Conservation (phyloP, 1,139 yeast species). For the Yamadazyma atlantica region DNA sequence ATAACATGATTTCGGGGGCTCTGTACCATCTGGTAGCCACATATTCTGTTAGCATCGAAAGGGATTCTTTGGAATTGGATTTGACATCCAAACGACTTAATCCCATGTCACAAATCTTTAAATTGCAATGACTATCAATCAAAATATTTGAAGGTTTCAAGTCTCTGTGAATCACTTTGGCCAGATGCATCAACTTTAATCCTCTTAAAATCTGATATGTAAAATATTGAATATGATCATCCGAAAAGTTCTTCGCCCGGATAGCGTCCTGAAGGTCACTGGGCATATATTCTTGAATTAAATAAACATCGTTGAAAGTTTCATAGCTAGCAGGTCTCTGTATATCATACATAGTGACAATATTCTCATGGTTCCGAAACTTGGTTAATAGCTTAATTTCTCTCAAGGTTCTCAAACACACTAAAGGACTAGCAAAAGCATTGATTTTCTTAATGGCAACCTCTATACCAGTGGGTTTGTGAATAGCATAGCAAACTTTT, state of each 20-base stretch:
- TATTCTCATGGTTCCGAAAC: constrained; percentile 42
- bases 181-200: constrained; percentile 61
- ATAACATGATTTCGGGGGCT: constrained; percentile 77
- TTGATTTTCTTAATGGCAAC: constrained; percentile 47
- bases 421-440: constrained; percentile 37
- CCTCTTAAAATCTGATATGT: constrained; percentile 65
- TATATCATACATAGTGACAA: constrained; percentile 37
- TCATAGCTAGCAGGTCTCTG: constrained; percentile 36
- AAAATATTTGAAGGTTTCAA: constrained; percentile 40
- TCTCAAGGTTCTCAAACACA: constrained; percentile 42
- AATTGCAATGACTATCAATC: constrained; percentile 34
- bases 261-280: constrained; percentile 64
- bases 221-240: constrained; percentile 69
- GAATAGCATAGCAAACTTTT: constrained; percentile 41
- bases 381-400: constrained; percentile 38
- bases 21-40: constrained; percentile 83
- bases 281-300: constrained; percentile 73
- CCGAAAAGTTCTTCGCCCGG: constrained; percentile 50
- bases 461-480: constrained; percentile 34
- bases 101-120: constrained; percentile 58
- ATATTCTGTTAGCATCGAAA: constrained; percentile 56
- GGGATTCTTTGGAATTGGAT: constrained; percentile 23
- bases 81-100: constrained; percentile 36
- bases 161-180: constrained; percentile 44
- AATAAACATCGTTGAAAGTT: constrained; percentile 61